Conservation (phyloP, 202 grass and related monocot genomes). For the Elaeis oleifera region DNA sequence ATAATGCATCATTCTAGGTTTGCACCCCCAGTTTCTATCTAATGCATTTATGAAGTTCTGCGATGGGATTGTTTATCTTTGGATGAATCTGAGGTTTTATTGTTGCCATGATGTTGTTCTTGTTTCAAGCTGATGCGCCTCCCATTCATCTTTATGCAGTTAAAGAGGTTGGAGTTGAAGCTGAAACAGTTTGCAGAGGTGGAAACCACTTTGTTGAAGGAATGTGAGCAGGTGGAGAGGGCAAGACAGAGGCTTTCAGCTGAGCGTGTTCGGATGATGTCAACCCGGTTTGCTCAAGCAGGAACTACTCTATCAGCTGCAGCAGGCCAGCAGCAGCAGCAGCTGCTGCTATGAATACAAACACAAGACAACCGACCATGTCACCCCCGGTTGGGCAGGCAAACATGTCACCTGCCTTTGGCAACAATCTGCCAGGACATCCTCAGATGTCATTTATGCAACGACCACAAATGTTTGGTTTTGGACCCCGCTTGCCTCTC, state of each 20-base stretch:
- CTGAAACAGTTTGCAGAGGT: slow-evolving; percentile 94
- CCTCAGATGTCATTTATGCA: slow-evolving; percentile 56
- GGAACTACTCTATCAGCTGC: slow-evolving; percentile 27
- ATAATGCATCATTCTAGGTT: too few species aligned
- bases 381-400: slow-evolving; percentile 35
- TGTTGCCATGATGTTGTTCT: too few species aligned
- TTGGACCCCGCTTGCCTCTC: slow-evolving; percentile 56
- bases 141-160: slow-evolving; percentile 38
- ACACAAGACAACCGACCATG: slow-evolving; percentile 34
- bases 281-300: slow-evolving; percentile 23
- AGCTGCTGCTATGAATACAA: slow-evolving; percentile 23
- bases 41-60: too few species aligned
- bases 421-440: slow-evolving; percentile 44
- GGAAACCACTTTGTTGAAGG: slow-evolving; percentile 83
- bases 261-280: slow-evolving; percentile 43
- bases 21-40: too few species aligned
- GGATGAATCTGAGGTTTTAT: too few species aligned
- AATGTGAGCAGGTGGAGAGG: slow-evolving; percentile 81
- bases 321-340: slow-evolving; percentile 18
- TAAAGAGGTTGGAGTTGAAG: slow-evolving; percentile 91
- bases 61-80: too few species aligned
- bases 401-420: slow-evolving; percentile 20
- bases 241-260: slow-evolving; percentile 58
- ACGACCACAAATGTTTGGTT: slow-evolving; percentile 69
- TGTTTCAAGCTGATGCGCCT: too few species aligned